A percentile compares a stretch with the other conserved stretches of the same genome.
These are phyloP conservation scores for Cyanidiococcus yangmingshanensis DNA, from an alignment of 23 red algal genomes.

Conservation along the genomic window DNA sequence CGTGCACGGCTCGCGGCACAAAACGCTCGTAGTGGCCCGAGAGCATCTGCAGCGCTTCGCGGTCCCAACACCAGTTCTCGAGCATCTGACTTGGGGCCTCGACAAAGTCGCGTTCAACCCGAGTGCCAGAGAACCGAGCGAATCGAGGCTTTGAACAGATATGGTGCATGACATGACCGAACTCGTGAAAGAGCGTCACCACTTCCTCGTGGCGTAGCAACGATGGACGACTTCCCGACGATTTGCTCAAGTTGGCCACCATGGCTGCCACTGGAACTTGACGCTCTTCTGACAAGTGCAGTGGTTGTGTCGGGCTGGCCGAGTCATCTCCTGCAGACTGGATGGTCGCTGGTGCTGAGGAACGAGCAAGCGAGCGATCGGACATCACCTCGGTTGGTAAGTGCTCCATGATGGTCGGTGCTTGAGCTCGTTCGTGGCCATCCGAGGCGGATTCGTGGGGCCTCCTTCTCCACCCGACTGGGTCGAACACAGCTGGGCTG, in stretches of 20 bases:
- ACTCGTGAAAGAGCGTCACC: conserved; percentile 87
- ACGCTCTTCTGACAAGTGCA: too few species aligned
- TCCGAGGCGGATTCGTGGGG: background rate
- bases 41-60: conserved; percentile 13
- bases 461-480: background rate
- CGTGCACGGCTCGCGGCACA: background rate
- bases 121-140: conserved; percentile 71
- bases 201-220: conserved; percentile 55
- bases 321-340: too few species aligned
- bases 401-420: background rate
- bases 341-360: background rate
- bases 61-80: conserved; percentile 47
- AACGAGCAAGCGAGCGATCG: too few species aligned
- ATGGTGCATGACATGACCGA: conserved; percentile 79
- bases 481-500: conserved; percentile 9
- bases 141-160: conserved; percentile 68
- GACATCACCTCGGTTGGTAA: too few species aligned
- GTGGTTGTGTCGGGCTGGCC: too few species aligned
- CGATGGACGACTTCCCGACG: conserved; percentile 7
- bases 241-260: conserved; percentile 14
- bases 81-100: conserved; percentile 81
- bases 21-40: conserved; percentile 15
- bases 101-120: conserved; percentile 78
- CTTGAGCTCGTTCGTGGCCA: background rate
- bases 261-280: conserved; percentile 15